These are phyloP conservation scores for Dothideomycetes sp. DNA, from an alignment of 2,329 filamentous ascomycete genomes.

Conservation along the genomic window DNA sequence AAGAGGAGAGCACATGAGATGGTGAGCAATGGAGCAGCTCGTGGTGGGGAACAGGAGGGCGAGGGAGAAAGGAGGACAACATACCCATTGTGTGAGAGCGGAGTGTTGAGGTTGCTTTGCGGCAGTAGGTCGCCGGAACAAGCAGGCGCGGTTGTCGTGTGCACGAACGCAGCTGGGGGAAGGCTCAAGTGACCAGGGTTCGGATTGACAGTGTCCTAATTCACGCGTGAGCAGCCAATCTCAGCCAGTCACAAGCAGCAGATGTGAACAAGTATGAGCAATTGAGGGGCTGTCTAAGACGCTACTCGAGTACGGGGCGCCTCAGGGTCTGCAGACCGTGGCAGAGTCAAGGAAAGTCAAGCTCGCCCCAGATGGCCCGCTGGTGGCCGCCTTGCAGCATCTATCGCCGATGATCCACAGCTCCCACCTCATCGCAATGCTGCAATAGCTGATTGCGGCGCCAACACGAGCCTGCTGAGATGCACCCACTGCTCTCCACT, in stretches of 20 bases:
- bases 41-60: constrained; percentile 2
- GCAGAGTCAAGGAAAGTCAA: not conserved
- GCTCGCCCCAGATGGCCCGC: not conserved
- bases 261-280: not conserved
- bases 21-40: constrained; percentile 1
- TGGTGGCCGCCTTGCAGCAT: not conserved
- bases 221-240: not conserved
- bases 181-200: too few relatives aligned
- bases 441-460: not conserved
- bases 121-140: not conserved
- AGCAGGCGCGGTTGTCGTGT: not conserved
- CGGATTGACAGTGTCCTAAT: not conserved
- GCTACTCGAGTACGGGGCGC: not conserved
- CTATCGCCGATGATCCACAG: not conserved
- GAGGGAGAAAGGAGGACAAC: constrained; percentile 6
- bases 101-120: constrained; percentile 1
- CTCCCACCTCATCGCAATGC: not conserved
- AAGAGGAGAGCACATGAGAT: constrained; percentile 5
- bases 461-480: not conserved
- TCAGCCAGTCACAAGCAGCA: not conserved
- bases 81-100: constrained; percentile 10
- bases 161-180: constrained; percentile 2
- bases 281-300: not conserved
- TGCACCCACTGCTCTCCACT: not conserved
- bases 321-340: not conserved